Conservation (phyloP, 2,329 filamentous ascomycete genomes). For the Hypoxylon sp. region DNA sequence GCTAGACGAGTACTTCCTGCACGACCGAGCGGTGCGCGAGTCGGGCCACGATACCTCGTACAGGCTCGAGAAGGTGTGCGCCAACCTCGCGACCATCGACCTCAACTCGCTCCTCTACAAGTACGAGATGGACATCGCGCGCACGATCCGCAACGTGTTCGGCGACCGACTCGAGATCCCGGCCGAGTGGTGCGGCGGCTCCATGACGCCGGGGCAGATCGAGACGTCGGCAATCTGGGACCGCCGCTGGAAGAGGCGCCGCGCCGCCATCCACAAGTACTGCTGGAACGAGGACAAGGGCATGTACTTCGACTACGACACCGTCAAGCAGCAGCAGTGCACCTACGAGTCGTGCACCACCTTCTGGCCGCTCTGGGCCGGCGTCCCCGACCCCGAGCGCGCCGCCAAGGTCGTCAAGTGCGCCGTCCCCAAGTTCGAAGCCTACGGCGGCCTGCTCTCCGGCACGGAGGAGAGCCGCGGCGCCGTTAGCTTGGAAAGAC, state of each 20-base stretch:
- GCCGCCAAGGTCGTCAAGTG: constrained; percentile 85
- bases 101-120: constrained; percentile 96
- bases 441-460: constrained; percentile 86
- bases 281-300: constrained; percentile 93
- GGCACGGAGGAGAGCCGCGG: constrained; percentile 93
- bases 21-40: constrained; percentile 95
- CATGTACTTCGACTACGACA: constrained; percentile 99
- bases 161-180: constrained; percentile 87
- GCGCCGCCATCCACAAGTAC: constrained; percentile 89
- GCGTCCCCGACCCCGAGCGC: constrained; percentile 86
- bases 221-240: constrained; percentile 93
- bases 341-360: constrained; percentile 93
- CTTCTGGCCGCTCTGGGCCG: constrained; percentile 98
- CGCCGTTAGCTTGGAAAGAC: constrained; percentile 81
- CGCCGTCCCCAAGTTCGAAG: constrained; percentile 90
- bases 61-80: constrained; percentile 88
- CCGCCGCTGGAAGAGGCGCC: constrained; percentile 85
- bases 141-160: constrained; percentile 87
- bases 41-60: constrained; percentile 98
- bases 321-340: constrained; percentile 82
- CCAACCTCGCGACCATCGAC: constrained; percentile 92
- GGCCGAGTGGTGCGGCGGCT: constrained; percentile 81
- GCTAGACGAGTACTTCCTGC: constrained; percentile 94
- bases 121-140: constrained; percentile 94
- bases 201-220: constrained; percentile 76